phyloP scores from a whole-genome alignment of 495 filamentous ascomycete species.

The Aspergillus kassunensis region DNA sequence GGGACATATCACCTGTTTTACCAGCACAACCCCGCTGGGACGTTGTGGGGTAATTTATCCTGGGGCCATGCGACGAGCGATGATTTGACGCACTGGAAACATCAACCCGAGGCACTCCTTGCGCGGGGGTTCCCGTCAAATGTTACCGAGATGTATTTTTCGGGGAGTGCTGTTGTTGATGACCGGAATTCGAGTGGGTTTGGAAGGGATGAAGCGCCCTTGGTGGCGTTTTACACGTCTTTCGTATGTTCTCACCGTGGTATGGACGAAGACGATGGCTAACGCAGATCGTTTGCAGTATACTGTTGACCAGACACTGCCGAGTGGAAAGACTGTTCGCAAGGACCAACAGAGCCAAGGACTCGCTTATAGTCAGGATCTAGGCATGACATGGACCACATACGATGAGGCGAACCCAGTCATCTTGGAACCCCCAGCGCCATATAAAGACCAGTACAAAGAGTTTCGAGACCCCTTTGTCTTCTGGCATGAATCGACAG shows the following conservation, averaged over 20 bases:
- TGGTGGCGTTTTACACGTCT: conserved; percentile 55
- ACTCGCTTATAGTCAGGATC: conserved; percentile 53
- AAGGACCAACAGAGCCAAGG: conserved; percentile 47
- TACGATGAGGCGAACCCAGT: conserved; percentile 51
- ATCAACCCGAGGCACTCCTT: conserved; percentile 34
- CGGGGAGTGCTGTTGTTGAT: conserved; percentile 50
- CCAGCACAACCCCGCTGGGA: conserved; percentile 38
- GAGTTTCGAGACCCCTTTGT: conserved; percentile 59
- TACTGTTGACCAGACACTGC: conserved; percentile 18
- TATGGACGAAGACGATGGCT: too few relatives aligned
- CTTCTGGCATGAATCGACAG: conserved; percentile 43
- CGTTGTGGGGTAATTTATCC: conserved; percentile 33
- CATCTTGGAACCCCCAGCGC: conserved; percentile 38
- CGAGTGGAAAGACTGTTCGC: conserved; percentile 27
- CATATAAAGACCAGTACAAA: conserved; percentile 21
- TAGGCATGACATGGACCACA: conserved; percentile 48
- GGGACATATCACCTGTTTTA: conserved; percentile 38
- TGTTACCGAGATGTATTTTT: conserved; percentile 48
- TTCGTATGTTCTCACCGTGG: conserved; percentile 29
- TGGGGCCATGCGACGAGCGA: conserved; percentile 41
- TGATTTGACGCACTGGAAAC: conserved; percentile 38
- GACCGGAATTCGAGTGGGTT: conserved; percentile 55
- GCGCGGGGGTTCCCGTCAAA: conserved; percentile 40
- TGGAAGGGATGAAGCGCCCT: conserved; percentile 47
- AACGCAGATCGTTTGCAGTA: too few relatives aligned